Conservation (phyloP, 345 rosid species). For the Cardamine resedifolia region DNA sequence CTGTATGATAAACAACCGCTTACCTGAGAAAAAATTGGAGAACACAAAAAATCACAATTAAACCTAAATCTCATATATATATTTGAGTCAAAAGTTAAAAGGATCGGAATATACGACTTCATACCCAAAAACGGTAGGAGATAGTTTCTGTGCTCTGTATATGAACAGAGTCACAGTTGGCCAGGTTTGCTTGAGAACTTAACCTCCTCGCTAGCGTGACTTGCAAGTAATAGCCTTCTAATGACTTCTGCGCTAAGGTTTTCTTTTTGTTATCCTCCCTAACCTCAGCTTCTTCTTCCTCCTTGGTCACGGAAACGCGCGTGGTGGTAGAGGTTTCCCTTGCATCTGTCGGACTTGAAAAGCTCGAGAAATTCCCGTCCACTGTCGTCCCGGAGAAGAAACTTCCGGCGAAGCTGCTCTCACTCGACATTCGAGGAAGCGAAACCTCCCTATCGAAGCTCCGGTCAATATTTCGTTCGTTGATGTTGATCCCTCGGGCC, state of each 20-base stretch:
- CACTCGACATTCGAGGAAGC: constrained; percentile 74
- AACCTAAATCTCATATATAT: not conserved
- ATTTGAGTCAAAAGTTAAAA: not conserved
- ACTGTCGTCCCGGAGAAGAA: constrained; percentile 81
- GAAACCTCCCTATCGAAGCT: constrained; percentile 67
- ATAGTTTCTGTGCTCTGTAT: constrained; percentile 52
- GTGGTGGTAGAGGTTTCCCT: constrained; percentile 48
- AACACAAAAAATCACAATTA: not conserved
- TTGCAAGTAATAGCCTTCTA: constrained; percentile 71
- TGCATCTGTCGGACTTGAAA: constrained; percentile 39
- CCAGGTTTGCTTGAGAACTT: constrained; percentile 60
- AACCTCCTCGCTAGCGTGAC: constrained; percentile 75
- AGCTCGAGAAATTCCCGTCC: constrained; percentile 52
- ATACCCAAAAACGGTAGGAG: constrained; percentile 91
- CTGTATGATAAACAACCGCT: constrained; percentile 86
- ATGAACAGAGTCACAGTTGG: constrained; percentile 40
- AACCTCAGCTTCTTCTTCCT: constrained; percentile 43
- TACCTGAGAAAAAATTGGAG: constrained; percentile 49
- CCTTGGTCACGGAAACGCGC: constrained; percentile 38
- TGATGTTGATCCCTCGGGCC: constrained; percentile 22
- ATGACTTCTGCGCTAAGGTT: constrained; percentile 46
- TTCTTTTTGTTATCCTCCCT: constrained; percentile 37
- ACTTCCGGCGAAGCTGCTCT: constrained; percentile 79
- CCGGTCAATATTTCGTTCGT: constrained; percentile 48
- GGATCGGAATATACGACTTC: not conserved